Evolutionary conservation across 1,284 basidiomycete genomes (phyloP).

Genomic region (Cerrena zonata): DNA sequence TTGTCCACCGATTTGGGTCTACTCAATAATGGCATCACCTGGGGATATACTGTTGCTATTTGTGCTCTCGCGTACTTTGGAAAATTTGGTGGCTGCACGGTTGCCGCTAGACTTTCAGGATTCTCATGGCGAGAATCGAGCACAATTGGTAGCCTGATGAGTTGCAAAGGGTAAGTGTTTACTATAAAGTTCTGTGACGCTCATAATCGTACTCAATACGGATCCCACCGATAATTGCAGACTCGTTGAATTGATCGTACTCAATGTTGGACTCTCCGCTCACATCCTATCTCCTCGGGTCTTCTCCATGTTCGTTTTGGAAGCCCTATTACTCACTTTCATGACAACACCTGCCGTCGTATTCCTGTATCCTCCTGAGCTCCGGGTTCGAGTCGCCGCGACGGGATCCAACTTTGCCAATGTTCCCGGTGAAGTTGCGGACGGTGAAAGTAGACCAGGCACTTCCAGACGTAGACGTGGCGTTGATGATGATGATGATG

Average conservation of each 20-base stretch:
- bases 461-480: slow-evolving; percentile 6
- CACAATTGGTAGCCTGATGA: slow-evolving; percentile 69
- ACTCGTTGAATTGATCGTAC: slow-evolving; percentile 56
- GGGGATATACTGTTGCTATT: slow-evolving; percentile 59
- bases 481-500: slow-evolving; percentile 21
- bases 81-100: slow-evolving; percentile 56
- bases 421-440: slow-evolving; percentile 25
- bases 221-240: slow-evolving; percentile 17
- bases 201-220: no score
- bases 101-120: slow-evolving; percentile 45
- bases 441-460: not conserved
- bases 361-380: slow-evolving; percentile 67
- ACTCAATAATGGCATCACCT: slow-evolving; percentile 47
- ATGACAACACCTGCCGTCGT: slow-evolving; percentile 85
- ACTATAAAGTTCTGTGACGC: no score
- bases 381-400: slow-evolving; percentile 43
- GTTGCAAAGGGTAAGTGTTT: slow-evolving; percentile 57
- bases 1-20: slow-evolving; percentile 64
- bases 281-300: slow-evolving; percentile 65
- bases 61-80: slow-evolving; percentile 47
- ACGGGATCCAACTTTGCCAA: slow-evolving; percentile 43
- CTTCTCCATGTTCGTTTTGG: slow-evolving; percentile 89
- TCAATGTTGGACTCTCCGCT: slow-evolving; percentile 64
- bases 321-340: slow-evolving; percentile 81
- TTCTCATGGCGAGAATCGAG: slow-evolving; percentile 57